Conservation (phyloP, 306 rosid genomes). For the Begonia masoniana region DNA sequence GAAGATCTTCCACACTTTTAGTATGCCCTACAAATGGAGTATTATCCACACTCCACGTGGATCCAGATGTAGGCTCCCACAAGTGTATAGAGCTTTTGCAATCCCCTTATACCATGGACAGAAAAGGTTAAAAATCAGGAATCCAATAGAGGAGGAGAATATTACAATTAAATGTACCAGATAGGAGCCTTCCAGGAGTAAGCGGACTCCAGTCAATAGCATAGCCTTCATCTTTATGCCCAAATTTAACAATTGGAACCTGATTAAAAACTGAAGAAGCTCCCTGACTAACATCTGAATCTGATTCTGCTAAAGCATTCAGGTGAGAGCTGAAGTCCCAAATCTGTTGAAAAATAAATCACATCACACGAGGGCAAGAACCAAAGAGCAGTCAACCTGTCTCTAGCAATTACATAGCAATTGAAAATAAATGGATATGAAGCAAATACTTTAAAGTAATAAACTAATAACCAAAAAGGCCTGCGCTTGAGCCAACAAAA, state of each 20-base stretch:
- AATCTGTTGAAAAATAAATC: slow-evolving; percentile 27
- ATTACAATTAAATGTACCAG: slow-evolving; percentile 35
- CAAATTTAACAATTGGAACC: slow-evolving; percentile 45
- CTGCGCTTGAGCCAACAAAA: too few species aligned
- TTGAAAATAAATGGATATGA: too few species aligned
- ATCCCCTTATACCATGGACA: slow-evolving; percentile 49
- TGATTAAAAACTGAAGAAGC: slow-evolving; percentile 54
- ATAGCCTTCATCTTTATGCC: slow-evolving; percentile 85
- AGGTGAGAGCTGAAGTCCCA: slow-evolving; percentile 90
- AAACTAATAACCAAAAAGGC: too few species aligned
- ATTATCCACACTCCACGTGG: slow-evolving; percentile 59
- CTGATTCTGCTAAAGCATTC: slow-evolving; percentile 64
- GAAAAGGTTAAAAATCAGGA: not conserved
- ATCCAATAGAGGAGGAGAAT: not conserved
- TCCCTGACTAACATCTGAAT: slow-evolving; percentile 53
- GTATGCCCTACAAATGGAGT: slow-evolving; percentile 65
- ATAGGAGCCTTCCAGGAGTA: slow-evolving; percentile 65
- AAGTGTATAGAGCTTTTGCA: slow-evolving; percentile 58
- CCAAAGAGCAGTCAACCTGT: not conserved
- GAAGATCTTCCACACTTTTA: slow-evolving; percentile 89
- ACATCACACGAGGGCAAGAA: not conserved
- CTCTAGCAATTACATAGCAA: too few species aligned
- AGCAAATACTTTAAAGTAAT: too few species aligned
- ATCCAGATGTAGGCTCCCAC: slow-evolving; percentile 78
- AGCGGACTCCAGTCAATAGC: slow-evolving; percentile 88